Percentiles rank a stretch among this genome's conserved stretches.
phyloP scores from a whole-genome alignment of 1,284 basidiomycete genomes.

The Heliocybe sulcata region DNA sequence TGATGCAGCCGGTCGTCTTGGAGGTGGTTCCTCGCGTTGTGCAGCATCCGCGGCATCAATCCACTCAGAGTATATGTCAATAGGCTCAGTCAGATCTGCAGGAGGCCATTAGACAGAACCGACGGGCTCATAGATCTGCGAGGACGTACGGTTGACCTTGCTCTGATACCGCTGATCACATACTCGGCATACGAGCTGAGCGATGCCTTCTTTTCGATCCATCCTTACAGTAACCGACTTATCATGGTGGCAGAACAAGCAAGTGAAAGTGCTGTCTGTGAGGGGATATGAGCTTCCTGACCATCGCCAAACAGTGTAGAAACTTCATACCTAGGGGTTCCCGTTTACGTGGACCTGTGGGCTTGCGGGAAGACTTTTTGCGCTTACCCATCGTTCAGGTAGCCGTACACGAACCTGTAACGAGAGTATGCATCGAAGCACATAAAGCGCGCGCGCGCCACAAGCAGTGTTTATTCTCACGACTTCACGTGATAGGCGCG shows the following conservation, averaged over 20 bases:
- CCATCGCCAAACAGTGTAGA: neutral
- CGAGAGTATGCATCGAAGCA: neutral
- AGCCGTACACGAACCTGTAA: neutral
- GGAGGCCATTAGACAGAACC: neutral
- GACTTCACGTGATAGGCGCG: neutral
- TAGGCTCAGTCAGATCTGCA: slow-evolving; percentile 76
- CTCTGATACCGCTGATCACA: slow-evolving; percentile 80
- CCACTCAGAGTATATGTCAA: slow-evolving; percentile 91
- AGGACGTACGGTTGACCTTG: slow-evolving; percentile 72
- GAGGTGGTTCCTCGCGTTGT: slow-evolving; percentile 46
- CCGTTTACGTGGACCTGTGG: slow-evolving; percentile 45
- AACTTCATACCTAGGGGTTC: slow-evolving; percentile 58
- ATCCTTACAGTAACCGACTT: slow-evolving; percentile 83
- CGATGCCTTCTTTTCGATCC: slow-evolving; percentile 77
- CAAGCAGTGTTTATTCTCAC: neutral
- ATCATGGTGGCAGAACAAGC: slow-evolving; percentile 89
- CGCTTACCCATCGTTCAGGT: slow-evolving; percentile 64
- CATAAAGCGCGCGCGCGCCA: neutral
- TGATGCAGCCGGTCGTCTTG: slow-evolving; percentile 49
- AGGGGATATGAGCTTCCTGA: slow-evolving; percentile 2
- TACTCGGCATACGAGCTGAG: slow-evolving; percentile 69
- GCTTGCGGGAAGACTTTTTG: slow-evolving; percentile 80
- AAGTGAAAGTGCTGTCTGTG: slow-evolving; percentile 72
- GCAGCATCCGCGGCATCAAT: slow-evolving; percentile 87
- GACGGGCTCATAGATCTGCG: slow-evolving; percentile 12